phyloP scores from a whole-genome alignment of 805 yeast genomes.

The Kurtzmaniella cleridarum region DNA sequence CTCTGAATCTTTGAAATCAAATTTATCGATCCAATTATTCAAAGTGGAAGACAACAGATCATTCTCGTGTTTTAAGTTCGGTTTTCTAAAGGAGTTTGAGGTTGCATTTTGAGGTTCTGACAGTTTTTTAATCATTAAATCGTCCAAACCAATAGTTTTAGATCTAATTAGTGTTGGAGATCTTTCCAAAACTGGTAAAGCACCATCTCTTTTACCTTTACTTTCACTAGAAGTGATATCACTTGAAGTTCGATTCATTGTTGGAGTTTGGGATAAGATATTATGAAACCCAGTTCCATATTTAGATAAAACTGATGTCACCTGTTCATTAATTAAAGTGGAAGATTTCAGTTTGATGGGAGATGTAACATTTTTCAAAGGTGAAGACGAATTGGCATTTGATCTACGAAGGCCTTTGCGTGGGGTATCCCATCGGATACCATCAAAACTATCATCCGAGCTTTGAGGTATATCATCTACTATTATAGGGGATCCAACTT shows the following conservation, averaged over 20 bases:
- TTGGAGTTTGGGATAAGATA: conserved; percentile 27
- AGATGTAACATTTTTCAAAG: conserved; percentile 24
- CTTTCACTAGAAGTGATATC: conserved; percentile 18
- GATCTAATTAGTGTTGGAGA: conserved; percentile 35
- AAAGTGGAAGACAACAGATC: conserved; percentile 6
- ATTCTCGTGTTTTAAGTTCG: neutral
- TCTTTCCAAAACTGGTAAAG: conserved; percentile 12
- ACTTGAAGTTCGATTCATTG: conserved; percentile 27
- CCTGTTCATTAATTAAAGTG: conserved; percentile 24
- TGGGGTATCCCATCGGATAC: conserved; percentile 43
- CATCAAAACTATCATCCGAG: conserved; percentile 41
- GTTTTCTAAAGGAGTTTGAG: conserved; percentile 1
- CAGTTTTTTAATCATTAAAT: conserved; percentile 4
- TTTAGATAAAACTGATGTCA: conserved; percentile 34
- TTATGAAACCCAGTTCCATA: conserved; percentile 36
- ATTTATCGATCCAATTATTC: conserved; percentile 27
- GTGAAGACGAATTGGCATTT: conserved; percentile 35
- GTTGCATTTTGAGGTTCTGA: conserved; percentile 1
- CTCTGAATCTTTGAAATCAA: conserved; percentile 11
- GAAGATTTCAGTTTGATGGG: conserved; percentile 7
- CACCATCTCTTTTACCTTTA: conserved; percentile 9
- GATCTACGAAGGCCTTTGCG: conserved; percentile 7
- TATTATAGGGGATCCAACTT: no score
- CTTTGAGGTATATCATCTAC: conserved; percentile 15
- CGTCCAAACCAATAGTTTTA: conserved; percentile 27